A percentile compares a stretch with the other conserved stretches of the same genome.
These are phyloP conservation scores for Chytriomyces confervae DNA, from an alignment of 192 early-diverging fungal genomes.

Conservation along the genomic window DNA sequence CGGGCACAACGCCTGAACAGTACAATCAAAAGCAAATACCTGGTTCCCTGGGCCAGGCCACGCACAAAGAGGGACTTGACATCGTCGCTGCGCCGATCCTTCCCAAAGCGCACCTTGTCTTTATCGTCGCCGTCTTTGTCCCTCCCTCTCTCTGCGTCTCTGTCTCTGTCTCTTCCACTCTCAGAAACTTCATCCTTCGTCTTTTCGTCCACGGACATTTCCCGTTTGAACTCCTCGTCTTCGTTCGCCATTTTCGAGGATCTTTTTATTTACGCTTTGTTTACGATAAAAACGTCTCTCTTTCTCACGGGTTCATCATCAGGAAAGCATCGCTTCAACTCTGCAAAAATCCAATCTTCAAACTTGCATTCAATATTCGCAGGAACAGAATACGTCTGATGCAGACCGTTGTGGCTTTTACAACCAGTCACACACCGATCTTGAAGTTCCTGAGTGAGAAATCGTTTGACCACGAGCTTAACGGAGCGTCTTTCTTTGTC, in stretches of 20 bases:
- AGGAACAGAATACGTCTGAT: too few species aligned
- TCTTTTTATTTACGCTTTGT: too few species aligned
- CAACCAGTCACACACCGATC: too few species aligned
- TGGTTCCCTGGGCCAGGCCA: constrained; percentile 46
- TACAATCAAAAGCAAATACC: constrained; percentile 22
- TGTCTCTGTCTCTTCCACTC: background rate
- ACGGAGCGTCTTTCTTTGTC: too few species aligned
- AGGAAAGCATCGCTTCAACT: too few species aligned
- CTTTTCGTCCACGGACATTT: background rate
- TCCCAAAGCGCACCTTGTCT: background rate
- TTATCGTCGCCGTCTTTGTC: constrained; percentile 4
- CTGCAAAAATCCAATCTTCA: too few species aligned
- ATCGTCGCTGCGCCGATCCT: constrained; percentile 29
- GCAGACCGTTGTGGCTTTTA: too few species aligned
- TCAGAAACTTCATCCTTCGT: background rate
- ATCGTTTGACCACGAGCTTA: too few species aligned
- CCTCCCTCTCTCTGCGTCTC: background rate
- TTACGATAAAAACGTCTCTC: too few species aligned
- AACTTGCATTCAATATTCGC: too few species aligned
- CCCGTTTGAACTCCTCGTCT: background rate
- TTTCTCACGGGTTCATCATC: too few species aligned
- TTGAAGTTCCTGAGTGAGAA: too few species aligned
- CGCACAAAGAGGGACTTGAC: constrained; percentile 49
- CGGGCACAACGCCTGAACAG: background rate
- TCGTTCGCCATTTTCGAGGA: background rate